Conservation (phyloP, 2,329 filamentous ascomycete species). For the Arthrobotrys sinensis region DNA sequence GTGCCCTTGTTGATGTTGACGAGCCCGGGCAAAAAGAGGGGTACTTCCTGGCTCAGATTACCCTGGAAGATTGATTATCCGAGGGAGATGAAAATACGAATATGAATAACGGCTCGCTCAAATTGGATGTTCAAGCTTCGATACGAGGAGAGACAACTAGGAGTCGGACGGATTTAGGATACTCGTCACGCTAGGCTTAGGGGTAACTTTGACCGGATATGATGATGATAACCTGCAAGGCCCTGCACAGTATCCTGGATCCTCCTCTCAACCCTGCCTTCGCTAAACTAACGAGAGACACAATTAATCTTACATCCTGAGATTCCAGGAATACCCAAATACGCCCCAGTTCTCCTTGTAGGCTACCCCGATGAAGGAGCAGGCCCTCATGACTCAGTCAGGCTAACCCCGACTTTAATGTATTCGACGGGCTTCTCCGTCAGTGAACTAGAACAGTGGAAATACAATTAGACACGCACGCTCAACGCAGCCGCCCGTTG, state of each 20-base stretch:
- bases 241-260: too few relatives aligned
- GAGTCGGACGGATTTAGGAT: constrained; percentile 6
- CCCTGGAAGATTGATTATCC: constrained; percentile 24
- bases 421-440: too few relatives aligned
- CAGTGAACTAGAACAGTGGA: too few relatives aligned
- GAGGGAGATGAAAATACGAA: neutral
- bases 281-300: too few relatives aligned
- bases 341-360: too few relatives aligned
- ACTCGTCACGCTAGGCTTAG: neutral
- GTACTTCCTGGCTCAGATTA: neutral
- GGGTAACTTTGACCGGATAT: neutral
- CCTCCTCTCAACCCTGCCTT: too few relatives aligned
- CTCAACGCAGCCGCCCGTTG: neutral
- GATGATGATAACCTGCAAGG: neutral
- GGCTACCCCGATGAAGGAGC: too few relatives aligned
- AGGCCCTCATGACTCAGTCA: too few relatives aligned
- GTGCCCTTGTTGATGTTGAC: neutral
- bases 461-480: too few relatives aligned
- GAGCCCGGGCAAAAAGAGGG: neutral
- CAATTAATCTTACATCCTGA: too few relatives aligned
- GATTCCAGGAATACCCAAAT: too few relatives aligned
- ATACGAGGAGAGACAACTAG: neutral
- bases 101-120: neutral
- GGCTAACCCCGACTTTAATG: too few relatives aligned
- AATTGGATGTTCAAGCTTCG: neutral